Conservation (phyloP, 108 stramenopile species). For the Skeletonema grethae region DNA sequence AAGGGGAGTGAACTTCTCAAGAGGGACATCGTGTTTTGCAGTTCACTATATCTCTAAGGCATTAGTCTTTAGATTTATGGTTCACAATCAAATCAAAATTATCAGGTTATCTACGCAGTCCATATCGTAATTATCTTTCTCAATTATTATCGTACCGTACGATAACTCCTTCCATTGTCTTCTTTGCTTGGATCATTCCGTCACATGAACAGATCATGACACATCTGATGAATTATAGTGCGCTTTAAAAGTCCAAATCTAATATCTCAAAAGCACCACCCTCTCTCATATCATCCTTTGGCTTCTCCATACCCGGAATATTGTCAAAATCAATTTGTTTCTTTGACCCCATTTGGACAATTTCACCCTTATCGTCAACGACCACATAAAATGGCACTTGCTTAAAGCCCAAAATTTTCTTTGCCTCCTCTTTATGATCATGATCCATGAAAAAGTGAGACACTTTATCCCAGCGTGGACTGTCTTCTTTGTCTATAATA, state of each 20-base stretch:
- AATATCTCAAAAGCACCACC: slow-evolving; percentile 35
- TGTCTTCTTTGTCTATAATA: slow-evolving; percentile 78
- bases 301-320: slow-evolving; percentile 45
- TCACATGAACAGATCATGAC: neutral
- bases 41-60: slow-evolving; percentile 86
- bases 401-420: slow-evolving; percentile 75
- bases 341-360: slow-evolving; percentile 72
- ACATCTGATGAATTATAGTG: neutral
- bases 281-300: neutral
- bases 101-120: neutral
- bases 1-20: slow-evolving; percentile 92
- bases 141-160: neutral
- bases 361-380: slow-evolving; percentile 69
- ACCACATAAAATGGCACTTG: slow-evolving; percentile 87
- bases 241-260: slow-evolving; percentile 37
- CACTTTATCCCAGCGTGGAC: slow-evolving; percentile 70
- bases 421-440: slow-evolving; percentile 77
- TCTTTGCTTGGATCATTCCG: neutral
- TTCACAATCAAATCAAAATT: neutral
- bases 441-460: slow-evolving; percentile 81
- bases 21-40: slow-evolving; percentile 98
- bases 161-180: neutral
- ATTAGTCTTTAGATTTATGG: neutral
- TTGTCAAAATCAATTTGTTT: slow-evolving; percentile 72
- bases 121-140: neutral